Base-by-base conservation (phyloP, 2,329 filamentous ascomycete genomes). In the Chaetothyriales sp. region DNA sequence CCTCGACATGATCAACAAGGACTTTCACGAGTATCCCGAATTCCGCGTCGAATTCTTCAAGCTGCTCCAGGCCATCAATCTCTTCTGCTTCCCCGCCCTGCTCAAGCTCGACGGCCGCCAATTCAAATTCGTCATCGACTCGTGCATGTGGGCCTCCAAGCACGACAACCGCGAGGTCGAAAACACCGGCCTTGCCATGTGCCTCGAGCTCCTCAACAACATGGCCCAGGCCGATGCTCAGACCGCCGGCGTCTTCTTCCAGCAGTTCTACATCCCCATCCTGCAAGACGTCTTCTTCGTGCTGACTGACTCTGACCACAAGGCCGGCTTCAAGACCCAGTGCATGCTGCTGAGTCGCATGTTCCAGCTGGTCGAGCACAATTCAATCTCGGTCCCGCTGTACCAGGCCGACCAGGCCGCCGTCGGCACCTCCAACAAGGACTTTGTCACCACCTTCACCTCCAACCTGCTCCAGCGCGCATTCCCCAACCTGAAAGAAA, bases 41-140 rank as follows among this genome's bases (percentile, higher is more conserved):
- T 92, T 98, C 67, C 85, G 94, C 53, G 92, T 98, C n/a, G 90
- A 97, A 69, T 98, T 98, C 70, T 98, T 98, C 78, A 95, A 95
- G 70, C 80, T 98, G 20, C 77, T 98, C 40, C 81, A 94, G 60
- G 87, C 90, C 13, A 97, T 98, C 72, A 98, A 98, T 69, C 73
- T 97, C 47, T 88, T 94, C 68, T 98, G 92, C 70, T 98, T 98
- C 82, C 88, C 88, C 47, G 85, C 92, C 1, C 78, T 98, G 19
- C 77, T 98, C 59, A 94, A 94, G 70, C 81, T 98, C 33, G 90
- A 98, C 66, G 90, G 87, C 64, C 82, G 88, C 54, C 92, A 95
- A 66, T 98, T 98, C 81, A 98, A 98, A 73, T 94, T 97, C 65
- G 89, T 98, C 63, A 97, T 98, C 60, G 92, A 98, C 69, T 94